Evolutionary conservation across 2,329 filamentous ascomycete species (phyloP), one percentile per base, ranked within the genome.

Genomic region (Colletotrichum chlorophyti): DNA sequence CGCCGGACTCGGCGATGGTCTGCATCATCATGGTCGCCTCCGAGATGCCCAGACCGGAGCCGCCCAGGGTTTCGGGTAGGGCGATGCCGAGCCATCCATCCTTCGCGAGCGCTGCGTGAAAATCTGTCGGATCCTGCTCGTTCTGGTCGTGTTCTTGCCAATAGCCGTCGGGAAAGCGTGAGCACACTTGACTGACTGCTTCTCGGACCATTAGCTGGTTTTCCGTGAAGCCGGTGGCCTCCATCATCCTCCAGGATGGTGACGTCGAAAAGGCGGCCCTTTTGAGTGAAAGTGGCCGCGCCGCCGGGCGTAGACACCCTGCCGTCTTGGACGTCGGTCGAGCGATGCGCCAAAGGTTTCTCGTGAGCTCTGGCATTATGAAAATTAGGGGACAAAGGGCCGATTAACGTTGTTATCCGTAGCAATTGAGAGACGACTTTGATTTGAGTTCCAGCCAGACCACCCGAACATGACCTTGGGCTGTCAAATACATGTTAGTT

Each of bases 11-110:
- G 1, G 88, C 79, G 54, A 93, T 91, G 2, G 90, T 91, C 66
- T 96, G 91, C 79, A 95, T 83, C 90, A 95, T 94, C 83, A 94
- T 90, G 0, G 88, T 91, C 1, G 91, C 91, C 69, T 95, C 91
- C 1, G 89, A 88, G 31, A 96, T 92, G 8, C 87, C 91, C 8
- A 96, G 74, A 0, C 89, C 90, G 1, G 89, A 83, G 1, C 91
- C 91, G 3, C 91, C 91, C 0, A 92, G 80, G 0, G 83, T 79
- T 68, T 93, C 89, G 0, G 91, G 90, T 4, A 95, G 75, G 0
- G 90, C 90, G 64, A 94, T 93, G 3, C 91, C 91, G 35, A 95
- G 82, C 90, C 90, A 95, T 6, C 91, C 91, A 63, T 87, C 89
- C 53, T 84, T 83, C 7, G 91, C 88, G 8, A 95, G 73, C 0